Evolutionary conservation across 1,284 basidiomycete genomes (phyloP).

Genomic region (Melampsora americana): DNA sequence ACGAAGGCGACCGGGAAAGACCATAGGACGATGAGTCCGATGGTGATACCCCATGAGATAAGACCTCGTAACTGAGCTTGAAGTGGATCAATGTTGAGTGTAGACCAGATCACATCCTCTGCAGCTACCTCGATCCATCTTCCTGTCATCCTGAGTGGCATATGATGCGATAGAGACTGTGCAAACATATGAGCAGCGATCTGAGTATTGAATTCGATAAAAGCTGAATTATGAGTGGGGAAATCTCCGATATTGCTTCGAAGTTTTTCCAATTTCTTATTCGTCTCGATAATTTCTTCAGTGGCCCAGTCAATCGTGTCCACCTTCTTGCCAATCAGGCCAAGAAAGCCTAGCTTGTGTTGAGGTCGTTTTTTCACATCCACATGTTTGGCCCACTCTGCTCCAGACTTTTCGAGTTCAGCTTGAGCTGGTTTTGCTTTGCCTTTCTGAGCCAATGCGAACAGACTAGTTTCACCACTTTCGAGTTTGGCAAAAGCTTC

Average conservation of each 20-base stretch:
- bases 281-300: conserved; percentile 61
- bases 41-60: conserved; percentile 59
- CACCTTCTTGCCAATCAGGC: conserved; percentile 71
- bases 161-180: conserved; percentile 51
- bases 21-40: conserved; percentile 68
- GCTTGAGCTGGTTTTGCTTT: conserved; percentile 50
- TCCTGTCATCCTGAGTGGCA: conserved; percentile 62
- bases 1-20: conserved; percentile 70
- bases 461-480: conserved; percentile 71
- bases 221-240: conserved; percentile 61
- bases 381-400: conserved; percentile 61
- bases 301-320: conserved; percentile 83
- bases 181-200: conserved; percentile 84
- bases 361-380: conserved; percentile 71
- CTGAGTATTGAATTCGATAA: conserved; percentile 89
- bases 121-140: conserved; percentile 69
- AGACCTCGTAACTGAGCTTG: conserved; percentile 65
- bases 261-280: conserved; percentile 58
- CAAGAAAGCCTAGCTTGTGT: conserved; percentile 64
- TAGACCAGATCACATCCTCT: conserved; percentile 84
- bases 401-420: conserved; percentile 47
- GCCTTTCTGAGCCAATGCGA: conserved; percentile 70
- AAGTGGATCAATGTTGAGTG: conserved; percentile 81
- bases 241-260: conserved; percentile 65
- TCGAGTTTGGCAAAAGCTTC: conserved; percentile 76